phyloP scores from a whole-genome alignment of 371 early-diverging fungal genomes.

The Zychaea mexicana region DNA sequence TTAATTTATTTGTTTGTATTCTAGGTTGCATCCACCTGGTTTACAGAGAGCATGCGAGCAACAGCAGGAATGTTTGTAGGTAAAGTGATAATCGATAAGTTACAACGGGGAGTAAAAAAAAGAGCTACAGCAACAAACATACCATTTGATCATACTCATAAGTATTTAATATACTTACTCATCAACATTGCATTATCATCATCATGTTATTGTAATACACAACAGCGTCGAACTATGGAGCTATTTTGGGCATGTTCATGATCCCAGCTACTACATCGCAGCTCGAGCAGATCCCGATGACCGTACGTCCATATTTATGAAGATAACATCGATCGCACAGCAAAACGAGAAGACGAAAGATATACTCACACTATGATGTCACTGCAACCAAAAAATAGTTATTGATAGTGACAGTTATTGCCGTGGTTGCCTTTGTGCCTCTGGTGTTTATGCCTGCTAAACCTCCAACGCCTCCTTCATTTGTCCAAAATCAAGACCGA shows the following conservation, averaged over 20 bases:
- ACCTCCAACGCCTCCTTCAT: slow-evolving; percentile 53
- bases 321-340: no score
- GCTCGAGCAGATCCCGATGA: slow-evolving; percentile 32
- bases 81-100: slow-evolving; percentile 13
- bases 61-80: slow-evolving; percentile 66
- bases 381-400: slow-evolving; percentile 25
- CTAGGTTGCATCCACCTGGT: slow-evolving; percentile 67
- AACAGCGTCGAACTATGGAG: slow-evolving; percentile 51
- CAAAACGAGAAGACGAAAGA: no score
- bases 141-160: no score
- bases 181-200: background rate
- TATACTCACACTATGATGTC: no score
- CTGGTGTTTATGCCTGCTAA: slow-evolving; percentile 41
- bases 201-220: background rate
- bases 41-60: slow-evolving; percentile 63
- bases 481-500: slow-evolving; percentile 1
- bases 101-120: background rate
- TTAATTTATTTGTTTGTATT: slow-evolving; percentile 2
- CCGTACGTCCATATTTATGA: slow-evolving; percentile 20
- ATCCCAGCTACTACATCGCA: slow-evolving; percentile 53
- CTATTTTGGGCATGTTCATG: slow-evolving; percentile 57
- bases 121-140: background rate
- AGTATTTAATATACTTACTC: no score
- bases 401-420: slow-evolving; percentile 40
- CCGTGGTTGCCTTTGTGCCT: slow-evolving; percentile 28